Percentiles rank a stretch among this genome's conserved stretches.
Conservation (phyloP, 257 asterid species). For the Scutellaria galericulata region DNA sequence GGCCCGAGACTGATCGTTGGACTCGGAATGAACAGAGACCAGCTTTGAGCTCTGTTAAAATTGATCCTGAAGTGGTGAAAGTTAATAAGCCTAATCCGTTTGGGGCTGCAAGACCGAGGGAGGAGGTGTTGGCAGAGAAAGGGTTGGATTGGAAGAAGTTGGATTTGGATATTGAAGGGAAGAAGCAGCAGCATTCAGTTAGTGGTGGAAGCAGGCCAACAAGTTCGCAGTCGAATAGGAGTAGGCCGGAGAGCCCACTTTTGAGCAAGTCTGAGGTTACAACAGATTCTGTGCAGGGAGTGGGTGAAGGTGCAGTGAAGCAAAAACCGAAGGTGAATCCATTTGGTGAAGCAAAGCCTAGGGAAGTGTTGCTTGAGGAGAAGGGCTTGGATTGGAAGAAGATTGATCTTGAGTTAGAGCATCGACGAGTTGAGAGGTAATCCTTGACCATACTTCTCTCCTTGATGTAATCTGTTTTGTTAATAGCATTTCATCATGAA, state of each 20-base stretch:
- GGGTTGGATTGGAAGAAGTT: conserved; percentile 95
- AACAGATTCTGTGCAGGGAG: conserved; percentile 38
- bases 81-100: conserved; percentile 82
- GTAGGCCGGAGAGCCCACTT: conserved; percentile 82
- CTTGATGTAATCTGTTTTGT: conserved; percentile 4
- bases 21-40: conserved; percentile 56
- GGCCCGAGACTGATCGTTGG: conserved; percentile 80
- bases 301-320: conserved; percentile 53
- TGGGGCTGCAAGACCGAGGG: conserved; percentile 97
- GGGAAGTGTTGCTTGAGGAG: conserved; percentile 92
- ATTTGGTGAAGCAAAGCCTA: conserved; percentile 94
- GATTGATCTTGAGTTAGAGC: conserved; percentile 88
- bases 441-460: conserved; percentile 17
- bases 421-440: conserved; percentile 77
- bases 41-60: conserved; percentile 45
- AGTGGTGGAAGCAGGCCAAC: conserved; percentile 68
- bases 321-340: conserved; percentile 90
- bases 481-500: neutral
- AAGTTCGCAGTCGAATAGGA: conserved; percentile 90
- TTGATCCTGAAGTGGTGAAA: conserved; percentile 46
- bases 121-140: conserved; percentile 92
- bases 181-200: conserved; percentile 50
- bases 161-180: conserved; percentile 70
- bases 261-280: conserved; percentile 59
- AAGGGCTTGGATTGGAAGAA: conserved; percentile 97